These are phyloP conservation scores for Metschnikowia borealis DNA, from an alignment of 805 yeast species.

Conservation along the genomic window DNA sequence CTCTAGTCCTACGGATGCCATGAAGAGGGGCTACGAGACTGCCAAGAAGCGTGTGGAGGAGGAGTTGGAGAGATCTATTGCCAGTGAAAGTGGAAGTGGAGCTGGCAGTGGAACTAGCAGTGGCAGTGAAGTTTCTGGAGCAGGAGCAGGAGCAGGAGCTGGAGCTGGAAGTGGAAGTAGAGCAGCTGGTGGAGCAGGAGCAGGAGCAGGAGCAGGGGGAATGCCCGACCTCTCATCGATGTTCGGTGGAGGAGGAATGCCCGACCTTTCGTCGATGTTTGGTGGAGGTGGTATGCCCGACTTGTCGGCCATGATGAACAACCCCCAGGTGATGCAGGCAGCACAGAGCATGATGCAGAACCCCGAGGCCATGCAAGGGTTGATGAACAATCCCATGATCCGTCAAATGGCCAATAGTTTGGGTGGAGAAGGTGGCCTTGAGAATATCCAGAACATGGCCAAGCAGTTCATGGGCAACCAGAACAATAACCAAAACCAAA, in stretches of 20 bases:
- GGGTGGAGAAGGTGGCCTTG: constrained; percentile 55
- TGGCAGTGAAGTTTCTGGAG: constrained; percentile 18
- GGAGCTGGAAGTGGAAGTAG: constrained; percentile 13
- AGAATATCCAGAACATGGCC: constrained; percentile 60
- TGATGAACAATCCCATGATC: constrained; percentile 77
- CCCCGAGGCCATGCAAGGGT: constrained; percentile 67
- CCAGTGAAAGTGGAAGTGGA: constrained; percentile 29
- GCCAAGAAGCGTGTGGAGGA: constrained; percentile 86
- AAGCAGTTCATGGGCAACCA: constrained; percentile 60
- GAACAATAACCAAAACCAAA: background rate
- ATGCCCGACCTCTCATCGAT: constrained; percentile 72
- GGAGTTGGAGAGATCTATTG: constrained; percentile 47
- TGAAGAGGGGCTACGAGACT: constrained; percentile 90
- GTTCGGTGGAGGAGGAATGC: constrained; percentile 72
- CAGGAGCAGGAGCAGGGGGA: constrained; percentile 48
- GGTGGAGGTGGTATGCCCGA: constrained; percentile 67
- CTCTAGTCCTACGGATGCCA: constrained; percentile 75
- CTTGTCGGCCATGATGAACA: constrained; percentile 30
- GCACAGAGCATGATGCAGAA: constrained; percentile 85
- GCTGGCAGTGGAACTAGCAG: constrained; percentile 16
- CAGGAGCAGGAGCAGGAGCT: constrained; percentile 39
- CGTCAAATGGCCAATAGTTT: constrained; percentile 78
- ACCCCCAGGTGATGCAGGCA: constrained; percentile 85
- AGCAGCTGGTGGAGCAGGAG: constrained; percentile 39
- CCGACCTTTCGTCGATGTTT: constrained; percentile 41